Conservation (phyloP, 768 basidiomycete species). For the Suillus discolor region DNA sequence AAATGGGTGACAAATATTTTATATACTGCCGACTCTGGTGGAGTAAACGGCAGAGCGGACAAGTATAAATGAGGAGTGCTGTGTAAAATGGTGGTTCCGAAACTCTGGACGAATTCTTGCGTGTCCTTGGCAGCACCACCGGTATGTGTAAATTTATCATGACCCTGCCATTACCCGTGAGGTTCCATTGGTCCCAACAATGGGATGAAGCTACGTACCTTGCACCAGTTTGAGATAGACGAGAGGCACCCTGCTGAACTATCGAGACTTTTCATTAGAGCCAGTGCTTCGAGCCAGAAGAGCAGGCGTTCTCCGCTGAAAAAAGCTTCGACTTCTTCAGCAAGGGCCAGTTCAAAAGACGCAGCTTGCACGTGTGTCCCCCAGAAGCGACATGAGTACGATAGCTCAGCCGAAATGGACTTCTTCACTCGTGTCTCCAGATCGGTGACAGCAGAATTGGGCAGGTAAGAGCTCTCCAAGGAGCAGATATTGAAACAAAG, state of each 20-base stretch:
- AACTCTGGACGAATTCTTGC: slow-evolving; percentile 15
- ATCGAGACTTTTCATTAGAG: no score
- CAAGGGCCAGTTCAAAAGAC: slow-evolving; percentile 1
- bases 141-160: neutral
- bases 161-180: neutral
- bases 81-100: slow-evolving; percentile 14
- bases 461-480: slow-evolving; percentile 28
- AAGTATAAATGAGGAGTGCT: slow-evolving; percentile 29
- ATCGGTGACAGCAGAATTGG: slow-evolving; percentile 24
- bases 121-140: slow-evolving; percentile 8
- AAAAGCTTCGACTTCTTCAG: slow-evolving; percentile 20
- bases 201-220: no score
- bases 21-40: slow-evolving; percentile 19
- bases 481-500: slow-evolving; percentile 15
- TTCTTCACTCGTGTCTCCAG: slow-evolving; percentile 15
- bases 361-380: slow-evolving; percentile 27
- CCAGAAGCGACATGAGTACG: slow-evolving; percentile 36
- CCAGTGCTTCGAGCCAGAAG: no score
- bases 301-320: slow-evolving; percentile 16
- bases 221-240: no score
- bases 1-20: neutral
- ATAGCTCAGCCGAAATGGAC: slow-evolving; percentile 27
- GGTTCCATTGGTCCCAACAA: neutral
- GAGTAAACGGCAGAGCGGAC: slow-evolving; percentile 28
- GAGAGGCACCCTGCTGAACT: no score